A percentile compares a stretch with the other conserved stretches of the same genome.
Evolutionary conservation across 2,329 filamentous ascomycete genomes (phyloP).

Genomic region (Phoma herbarum): DNA sequence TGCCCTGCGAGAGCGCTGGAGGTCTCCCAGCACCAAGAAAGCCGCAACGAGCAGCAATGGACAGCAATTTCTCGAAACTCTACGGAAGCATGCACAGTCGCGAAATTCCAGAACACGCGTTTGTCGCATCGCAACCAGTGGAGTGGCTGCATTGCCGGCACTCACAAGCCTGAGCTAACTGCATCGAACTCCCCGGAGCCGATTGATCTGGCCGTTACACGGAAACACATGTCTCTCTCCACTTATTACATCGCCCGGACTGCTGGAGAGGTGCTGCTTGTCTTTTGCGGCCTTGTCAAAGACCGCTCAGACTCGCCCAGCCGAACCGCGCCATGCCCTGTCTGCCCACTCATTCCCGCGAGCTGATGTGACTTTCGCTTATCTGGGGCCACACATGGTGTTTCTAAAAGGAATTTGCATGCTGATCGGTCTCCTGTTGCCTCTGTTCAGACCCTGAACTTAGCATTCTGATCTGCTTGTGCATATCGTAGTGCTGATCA

Average conservation of each 20-base stretch:
- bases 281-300: slow-evolving; percentile 29
- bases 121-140: slow-evolving; percentile 42
- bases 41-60: slow-evolving; percentile 9
- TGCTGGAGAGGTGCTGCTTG: slow-evolving; percentile 37
- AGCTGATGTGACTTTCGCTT: slow-evolving; percentile 13
- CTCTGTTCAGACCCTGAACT: slow-evolving; percentile 1
- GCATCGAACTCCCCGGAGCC: slow-evolving; percentile 39
- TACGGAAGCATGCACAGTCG: slow-evolving; percentile 17
- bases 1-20: background rate
- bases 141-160: slow-evolving; percentile 50
- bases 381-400: background rate
- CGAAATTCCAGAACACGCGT: slow-evolving; percentile 31
- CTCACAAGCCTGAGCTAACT: slow-evolving; percentile 49
- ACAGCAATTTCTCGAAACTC: slow-evolving; percentile 6
- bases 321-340: slow-evolving; percentile 26
- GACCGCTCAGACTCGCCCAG: slow-evolving; percentile 33
- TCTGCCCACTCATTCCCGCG: slow-evolving; percentile 1
- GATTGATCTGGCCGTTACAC: slow-evolving; percentile 46
- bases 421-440: background rate
- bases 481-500: slow-evolving; percentile 2
- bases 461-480: background rate
- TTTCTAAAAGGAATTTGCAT: background rate
- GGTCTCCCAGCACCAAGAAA: slow-evolving; percentile 8
- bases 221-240: slow-evolving; percentile 43
- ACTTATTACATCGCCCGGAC: slow-evolving; percentile 49